Conservation (phyloP, 2,329 filamentous ascomycete genomes). For the Fusarium sarcochroum region DNA sequence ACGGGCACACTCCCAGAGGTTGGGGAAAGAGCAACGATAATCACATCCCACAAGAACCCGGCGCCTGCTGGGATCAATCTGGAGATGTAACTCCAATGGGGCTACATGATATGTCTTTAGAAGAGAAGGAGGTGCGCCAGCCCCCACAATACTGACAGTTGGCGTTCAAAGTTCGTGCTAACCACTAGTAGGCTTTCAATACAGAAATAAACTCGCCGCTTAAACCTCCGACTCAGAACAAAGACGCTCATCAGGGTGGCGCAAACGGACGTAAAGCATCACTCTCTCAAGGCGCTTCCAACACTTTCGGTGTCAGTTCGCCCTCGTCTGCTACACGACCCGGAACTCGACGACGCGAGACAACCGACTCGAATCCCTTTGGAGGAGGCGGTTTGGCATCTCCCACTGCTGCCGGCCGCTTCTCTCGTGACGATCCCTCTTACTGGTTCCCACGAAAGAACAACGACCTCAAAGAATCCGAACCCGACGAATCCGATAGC, state of each 20-base stretch:
- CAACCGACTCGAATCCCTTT: constrained; percentile 77
- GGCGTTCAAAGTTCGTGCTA: constrained; percentile 33
- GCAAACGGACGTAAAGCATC: constrained; percentile 85
- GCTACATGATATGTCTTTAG: constrained; percentile 75
- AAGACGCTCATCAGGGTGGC: constrained; percentile 70
- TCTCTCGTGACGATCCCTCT: constrained; percentile 72
- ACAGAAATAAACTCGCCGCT: constrained; percentile 93
- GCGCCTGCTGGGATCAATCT: constrained; percentile 88
- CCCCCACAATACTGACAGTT: constrained; percentile 15
- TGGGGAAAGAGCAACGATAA: constrained; percentile 86
- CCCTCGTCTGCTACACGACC: constrained; percentile 80
- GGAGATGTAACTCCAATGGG: constrained; percentile 80
- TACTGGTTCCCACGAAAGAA: constrained; percentile 71
- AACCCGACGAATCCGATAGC: constrained; percentile 66
- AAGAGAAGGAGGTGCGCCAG: constrained; percentile 71
- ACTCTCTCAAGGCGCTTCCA: constrained; percentile 77
- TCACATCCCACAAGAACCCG: constrained; percentile 83
- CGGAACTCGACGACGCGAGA: constrained; percentile 85
- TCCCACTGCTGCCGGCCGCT: constrained; percentile 71
- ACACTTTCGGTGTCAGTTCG: constrained; percentile 78
- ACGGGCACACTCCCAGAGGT: constrained; percentile 72
- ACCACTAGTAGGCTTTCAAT: constrained; percentile 75
- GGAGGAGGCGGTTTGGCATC: constrained; percentile 68
- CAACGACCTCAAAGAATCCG: constrained; percentile 67
- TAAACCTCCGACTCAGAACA: constrained; percentile 86